Evolutionary conservation across 768 basidiomycete species (phyloP).

Genomic region (Boletus barrowsii): DNA sequence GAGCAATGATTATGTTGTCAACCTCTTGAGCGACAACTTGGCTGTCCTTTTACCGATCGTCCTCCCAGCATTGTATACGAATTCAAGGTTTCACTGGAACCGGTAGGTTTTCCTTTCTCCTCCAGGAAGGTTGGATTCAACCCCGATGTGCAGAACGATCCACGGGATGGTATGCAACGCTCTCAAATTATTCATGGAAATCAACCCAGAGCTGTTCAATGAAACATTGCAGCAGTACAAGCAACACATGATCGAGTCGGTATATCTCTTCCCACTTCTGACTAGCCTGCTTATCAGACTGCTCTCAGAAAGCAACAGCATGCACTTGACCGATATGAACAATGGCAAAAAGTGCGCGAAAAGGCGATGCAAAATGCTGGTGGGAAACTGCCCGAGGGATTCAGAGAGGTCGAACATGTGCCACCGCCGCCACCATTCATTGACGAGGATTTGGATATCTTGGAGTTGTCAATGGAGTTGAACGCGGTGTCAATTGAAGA

Average conservation of each 20-base stretch:
- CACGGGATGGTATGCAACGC: constrained; percentile 99
- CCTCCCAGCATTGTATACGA: constrained; percentile 93
- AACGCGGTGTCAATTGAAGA: constrained; percentile 77
- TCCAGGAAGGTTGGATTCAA: constrained; percentile 5
- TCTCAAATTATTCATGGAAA: constrained; percentile 97
- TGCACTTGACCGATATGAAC: constrained; percentile 78
- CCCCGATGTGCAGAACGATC: constrained; percentile 66
- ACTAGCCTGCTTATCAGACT: neutral
- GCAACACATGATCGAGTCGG: constrained; percentile 80
- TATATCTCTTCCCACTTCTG: constrained; percentile 14
- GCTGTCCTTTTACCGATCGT: constrained; percentile 88
- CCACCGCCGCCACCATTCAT: constrained; percentile 79
- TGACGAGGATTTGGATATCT: constrained; percentile 80
- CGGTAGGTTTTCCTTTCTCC: constrained; percentile 52
- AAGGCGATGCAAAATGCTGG: constrained; percentile 68
- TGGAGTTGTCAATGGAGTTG: constrained; percentile 88
- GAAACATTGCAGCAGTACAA: constrained; percentile 92
- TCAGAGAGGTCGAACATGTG: constrained; percentile 62
- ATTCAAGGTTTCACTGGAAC: constrained; percentile 98
- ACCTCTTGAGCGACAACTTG: constrained; percentile 97
- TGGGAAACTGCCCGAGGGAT: constrained; percentile 68
- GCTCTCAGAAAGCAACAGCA: constrained; percentile 77
- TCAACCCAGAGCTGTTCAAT: constrained; percentile 95
- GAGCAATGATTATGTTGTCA: constrained; percentile 99
- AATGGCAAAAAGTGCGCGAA: constrained; percentile 85